A percentile compares a stretch with the other conserved stretches of the same genome.
Evolutionary conservation across 441 rosid genomes (phyloP).

Genomic region (Erodium texanum): DNA sequence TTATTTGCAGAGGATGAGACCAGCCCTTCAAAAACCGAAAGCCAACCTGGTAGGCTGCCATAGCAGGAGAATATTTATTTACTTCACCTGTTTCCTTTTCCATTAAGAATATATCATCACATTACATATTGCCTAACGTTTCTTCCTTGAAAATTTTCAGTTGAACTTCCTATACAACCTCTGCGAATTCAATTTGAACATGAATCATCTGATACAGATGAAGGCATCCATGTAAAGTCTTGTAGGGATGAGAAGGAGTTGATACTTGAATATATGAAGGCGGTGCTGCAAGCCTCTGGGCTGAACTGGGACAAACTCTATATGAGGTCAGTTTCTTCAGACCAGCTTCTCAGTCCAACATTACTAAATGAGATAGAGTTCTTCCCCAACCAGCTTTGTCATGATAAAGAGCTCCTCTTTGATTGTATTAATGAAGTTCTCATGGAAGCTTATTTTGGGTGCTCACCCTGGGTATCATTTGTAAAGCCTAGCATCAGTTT

Average conservation of each 20-base stretch:
- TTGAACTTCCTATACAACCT: constrained; percentile 46
- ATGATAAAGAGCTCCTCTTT: constrained; percentile 51
- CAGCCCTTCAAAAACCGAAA: constrained; percentile 52
- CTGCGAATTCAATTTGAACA: constrained; percentile 63
- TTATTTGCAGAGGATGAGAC: constrained; percentile 60
- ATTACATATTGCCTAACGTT: constrained; percentile 1
- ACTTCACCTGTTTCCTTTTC: constrained; percentile 7
- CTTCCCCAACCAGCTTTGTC: constrained; percentile 44
- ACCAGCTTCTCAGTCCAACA: constrained; percentile 64
- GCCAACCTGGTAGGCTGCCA: constrained; percentile 42
- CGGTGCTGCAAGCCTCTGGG: constrained; percentile 49
- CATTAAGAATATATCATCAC: neutral
- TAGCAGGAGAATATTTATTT: constrained; percentile 3
- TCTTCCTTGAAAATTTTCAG: constrained; percentile 29
- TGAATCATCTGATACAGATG: constrained; percentile 28
- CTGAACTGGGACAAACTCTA: constrained; percentile 61
- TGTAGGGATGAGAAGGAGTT: constrained; percentile 34
- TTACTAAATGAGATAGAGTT: constrained; percentile 42
- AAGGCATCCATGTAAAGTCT: constrained; percentile 29
- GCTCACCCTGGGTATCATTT: constrained; percentile 55
- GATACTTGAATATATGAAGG: constrained; percentile 40
- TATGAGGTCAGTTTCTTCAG: constrained; percentile 50
- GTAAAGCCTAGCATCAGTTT: constrained; percentile 33
- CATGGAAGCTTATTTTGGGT: constrained; percentile 48
- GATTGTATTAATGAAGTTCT: constrained; percentile 79